Evolutionary conservation across 2,329 filamentous ascomycete genomes (phyloP).

Genomic region (Ophidiomyces ophidiicola): DNA sequence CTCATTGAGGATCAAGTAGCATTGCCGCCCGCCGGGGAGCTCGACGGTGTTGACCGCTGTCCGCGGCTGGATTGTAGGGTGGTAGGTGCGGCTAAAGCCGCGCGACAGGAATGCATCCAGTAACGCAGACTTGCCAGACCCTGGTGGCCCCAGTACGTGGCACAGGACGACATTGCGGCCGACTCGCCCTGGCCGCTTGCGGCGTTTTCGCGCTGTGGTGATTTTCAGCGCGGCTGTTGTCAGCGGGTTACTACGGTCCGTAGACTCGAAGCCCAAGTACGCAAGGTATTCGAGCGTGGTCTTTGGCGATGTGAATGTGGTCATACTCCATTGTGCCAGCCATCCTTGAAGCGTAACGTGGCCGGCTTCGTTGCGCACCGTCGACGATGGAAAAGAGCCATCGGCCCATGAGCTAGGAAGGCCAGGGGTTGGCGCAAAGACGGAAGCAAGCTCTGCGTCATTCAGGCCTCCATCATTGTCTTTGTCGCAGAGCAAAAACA

Average conservation of each 20-base stretch:
- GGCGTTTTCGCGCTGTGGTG: constrained; percentile 79
- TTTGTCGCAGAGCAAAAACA: constrained; percentile 90
- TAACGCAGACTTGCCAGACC: constrained; percentile 81
- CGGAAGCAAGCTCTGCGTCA: constrained; percentile 65
- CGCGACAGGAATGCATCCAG: constrained; percentile 84
- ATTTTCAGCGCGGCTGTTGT: constrained; percentile 80
- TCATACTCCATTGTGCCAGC: constrained; percentile 99
- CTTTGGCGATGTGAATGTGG: constrained; percentile 88
- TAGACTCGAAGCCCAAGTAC: constrained; percentile 84
- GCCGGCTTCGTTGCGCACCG: constrained; percentile 87
- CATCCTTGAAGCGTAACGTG: constrained; percentile 94
- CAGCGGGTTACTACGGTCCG: constrained; percentile 56
- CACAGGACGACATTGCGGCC: constrained; percentile 91
- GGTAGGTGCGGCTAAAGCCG: constrained; percentile 71
- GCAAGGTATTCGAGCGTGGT: constrained; percentile 92
- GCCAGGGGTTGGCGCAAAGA: constrained; percentile 89
- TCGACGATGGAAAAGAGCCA: constrained; percentile 80
- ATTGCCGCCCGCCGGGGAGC: constrained; percentile 88
- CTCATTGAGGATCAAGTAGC: constrained; percentile 90
- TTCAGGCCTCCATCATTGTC: constrained; percentile 95
- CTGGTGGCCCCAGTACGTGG: constrained; percentile 75
- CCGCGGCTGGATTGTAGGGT: constrained; percentile 87
- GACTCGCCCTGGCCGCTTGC: constrained; percentile 68
- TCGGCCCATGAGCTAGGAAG: constrained; percentile 78
- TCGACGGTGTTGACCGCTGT: constrained; percentile 94